Evolutionary conservation across 2,329 filamentous ascomycete genomes (phyloP).

Genomic region (Xylaria sp.): DNA sequence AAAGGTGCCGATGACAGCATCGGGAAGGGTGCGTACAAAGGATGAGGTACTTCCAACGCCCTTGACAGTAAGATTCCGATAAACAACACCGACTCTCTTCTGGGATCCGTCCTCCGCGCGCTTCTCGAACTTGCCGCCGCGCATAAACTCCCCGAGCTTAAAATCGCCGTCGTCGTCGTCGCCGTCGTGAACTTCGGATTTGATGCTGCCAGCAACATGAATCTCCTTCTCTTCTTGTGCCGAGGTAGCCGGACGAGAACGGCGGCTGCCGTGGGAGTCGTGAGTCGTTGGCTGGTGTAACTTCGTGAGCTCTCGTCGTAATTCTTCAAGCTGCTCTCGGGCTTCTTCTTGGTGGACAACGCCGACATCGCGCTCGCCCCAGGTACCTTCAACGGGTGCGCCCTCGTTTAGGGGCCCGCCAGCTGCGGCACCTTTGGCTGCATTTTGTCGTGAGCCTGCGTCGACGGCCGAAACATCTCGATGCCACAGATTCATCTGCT

Average conservation of each 20-base stretch:
- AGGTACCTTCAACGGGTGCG: conserved; percentile 28
- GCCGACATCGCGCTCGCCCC: conserved; percentile 36
- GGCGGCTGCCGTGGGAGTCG: conserved; percentile 31
- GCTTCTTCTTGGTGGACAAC: conserved; percentile 33
- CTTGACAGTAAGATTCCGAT: conserved; percentile 70
- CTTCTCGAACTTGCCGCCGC: conserved; percentile 71
- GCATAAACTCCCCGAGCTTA: conserved; percentile 64
- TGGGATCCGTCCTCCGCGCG: conserved; percentile 59
- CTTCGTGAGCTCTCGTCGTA: conserved; percentile 33
- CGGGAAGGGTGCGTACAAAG: conserved; percentile 66
- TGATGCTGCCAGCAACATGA: no score
- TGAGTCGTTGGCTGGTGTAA: conserved; percentile 34
- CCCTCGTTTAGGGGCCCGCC: conserved; percentile 1
- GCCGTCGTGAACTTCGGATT: no score
- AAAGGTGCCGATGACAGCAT: conserved; percentile 72
- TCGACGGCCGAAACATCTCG: conserved; percentile 23
- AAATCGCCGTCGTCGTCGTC: conserved; percentile 54
- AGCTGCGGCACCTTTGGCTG: conserved; percentile 3
- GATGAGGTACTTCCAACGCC: conserved; percentile 61
- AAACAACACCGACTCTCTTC: conserved; percentile 74
- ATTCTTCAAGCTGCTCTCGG: conserved; percentile 34
- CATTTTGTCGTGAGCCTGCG: conserved; percentile 6
- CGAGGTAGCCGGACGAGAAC: conserved; percentile 1
- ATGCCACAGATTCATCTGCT: conserved; percentile 26
- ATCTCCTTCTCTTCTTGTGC: no score